These are phyloP conservation scores for Cladosporium sp. DNA, from an alignment of 2,329 filamentous ascomycete species.

Conservation along the genomic window DNA sequence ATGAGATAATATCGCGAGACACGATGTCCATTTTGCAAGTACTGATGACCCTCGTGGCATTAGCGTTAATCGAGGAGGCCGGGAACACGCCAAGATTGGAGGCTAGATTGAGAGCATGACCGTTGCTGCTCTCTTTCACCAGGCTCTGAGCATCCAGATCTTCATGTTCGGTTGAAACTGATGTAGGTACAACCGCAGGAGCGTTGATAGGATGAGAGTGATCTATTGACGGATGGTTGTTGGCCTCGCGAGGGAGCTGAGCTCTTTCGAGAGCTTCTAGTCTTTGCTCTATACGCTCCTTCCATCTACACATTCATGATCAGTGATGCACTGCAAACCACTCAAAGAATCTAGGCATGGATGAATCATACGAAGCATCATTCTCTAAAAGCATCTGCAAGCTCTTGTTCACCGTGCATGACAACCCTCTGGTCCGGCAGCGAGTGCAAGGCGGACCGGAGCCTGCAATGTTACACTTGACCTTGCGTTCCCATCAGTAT, in stretches of 20 bases:
- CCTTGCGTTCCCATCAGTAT: constrained; percentile 9
- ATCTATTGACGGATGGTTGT: too few species aligned
- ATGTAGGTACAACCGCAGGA: too few species aligned
- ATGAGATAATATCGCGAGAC: constrained; percentile 22
- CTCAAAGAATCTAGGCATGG: background rate
- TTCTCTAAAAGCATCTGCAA: constrained; percentile 41
- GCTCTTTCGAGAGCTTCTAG: background rate
- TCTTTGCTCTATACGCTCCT: background rate
- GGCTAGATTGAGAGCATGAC: background rate
- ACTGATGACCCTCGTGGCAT: background rate
- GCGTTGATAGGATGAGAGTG: too few species aligned
- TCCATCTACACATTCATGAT: background rate
- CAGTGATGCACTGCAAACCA: background rate
- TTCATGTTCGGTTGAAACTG: too few species aligned
- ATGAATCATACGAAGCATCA: constrained; percentile 27
- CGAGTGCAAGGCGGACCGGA: constrained; percentile 36
- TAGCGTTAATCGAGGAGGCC: background rate
- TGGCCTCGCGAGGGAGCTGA: background rate
- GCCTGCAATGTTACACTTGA: constrained; percentile 41
- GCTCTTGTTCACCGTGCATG: constrained; percentile 40
- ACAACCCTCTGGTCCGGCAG: constrained; percentile 38
- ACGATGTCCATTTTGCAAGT: constrained; percentile 17
- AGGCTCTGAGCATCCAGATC: background rate
- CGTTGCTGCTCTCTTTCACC: background rate
- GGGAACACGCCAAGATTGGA: constrained; percentile 2